phyloP scores from a whole-genome alignment of 371 early-diverging fungal genomes.

The Mortierella sp. region DNA sequence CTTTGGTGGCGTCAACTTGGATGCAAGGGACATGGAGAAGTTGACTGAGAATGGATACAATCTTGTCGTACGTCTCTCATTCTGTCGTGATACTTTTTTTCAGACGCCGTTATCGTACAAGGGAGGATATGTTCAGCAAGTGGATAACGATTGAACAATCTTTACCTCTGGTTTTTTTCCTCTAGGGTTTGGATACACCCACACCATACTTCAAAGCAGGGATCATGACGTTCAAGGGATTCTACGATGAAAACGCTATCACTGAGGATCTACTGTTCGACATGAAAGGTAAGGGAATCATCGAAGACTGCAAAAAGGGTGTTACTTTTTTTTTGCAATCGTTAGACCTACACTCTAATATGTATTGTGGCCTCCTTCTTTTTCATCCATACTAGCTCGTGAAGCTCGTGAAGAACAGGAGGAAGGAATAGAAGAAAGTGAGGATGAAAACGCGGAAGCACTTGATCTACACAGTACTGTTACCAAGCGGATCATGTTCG shows the following conservation, averaged over 20 bases:
- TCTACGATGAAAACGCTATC: constrained; percentile 43
- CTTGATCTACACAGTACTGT: constrained; percentile 24
- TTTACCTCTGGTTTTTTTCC: too few relatives aligned
- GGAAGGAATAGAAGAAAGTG: constrained; percentile 31
- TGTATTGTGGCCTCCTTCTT: too few relatives aligned
- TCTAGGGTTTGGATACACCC: constrained; percentile 42
- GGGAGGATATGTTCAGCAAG: too few relatives aligned
- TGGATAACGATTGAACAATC: too few relatives aligned
- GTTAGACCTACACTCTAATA: too few relatives aligned
- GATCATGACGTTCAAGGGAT: constrained; percentile 24
- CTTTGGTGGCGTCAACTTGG: constrained; percentile 30
- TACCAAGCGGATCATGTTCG: constrained; percentile 42
- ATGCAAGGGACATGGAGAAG: constrained; percentile 25
- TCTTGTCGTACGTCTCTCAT: constrained; percentile 22
- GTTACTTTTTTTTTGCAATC: neutral
- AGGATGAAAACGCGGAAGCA: constrained; percentile 25
- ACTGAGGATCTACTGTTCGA: constrained; percentile 47
- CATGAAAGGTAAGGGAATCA: constrained; percentile 32
- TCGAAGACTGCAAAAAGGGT: neutral
- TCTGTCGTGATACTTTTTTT: neutral
- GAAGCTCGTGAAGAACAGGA: constrained; percentile 10
- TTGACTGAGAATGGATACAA: constrained; percentile 17
- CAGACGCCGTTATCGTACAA: too few relatives aligned
- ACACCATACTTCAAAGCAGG: constrained; percentile 38
- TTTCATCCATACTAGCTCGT: constrained; percentile 14